Evolutionary conservation across 257 asterid genomes (phyloP).

Genomic region (Solanum dulcamara): DNA sequence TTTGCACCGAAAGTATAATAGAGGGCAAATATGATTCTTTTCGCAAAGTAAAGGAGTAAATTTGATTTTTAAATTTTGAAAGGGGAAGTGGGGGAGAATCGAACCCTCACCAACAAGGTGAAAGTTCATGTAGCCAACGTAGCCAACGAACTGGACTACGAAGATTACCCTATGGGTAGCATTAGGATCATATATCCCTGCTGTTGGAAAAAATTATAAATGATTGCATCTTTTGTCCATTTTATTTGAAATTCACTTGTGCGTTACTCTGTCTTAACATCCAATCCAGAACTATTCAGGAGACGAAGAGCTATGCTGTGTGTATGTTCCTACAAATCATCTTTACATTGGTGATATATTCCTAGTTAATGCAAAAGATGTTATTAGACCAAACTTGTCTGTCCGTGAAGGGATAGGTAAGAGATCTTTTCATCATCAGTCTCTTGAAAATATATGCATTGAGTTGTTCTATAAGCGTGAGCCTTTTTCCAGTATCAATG

Average conservation of each 20-base stretch:
- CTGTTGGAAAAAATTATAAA: background rate
- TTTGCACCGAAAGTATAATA: background rate
- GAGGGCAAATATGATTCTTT: background rate
- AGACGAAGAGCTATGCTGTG: conserved; percentile 43
- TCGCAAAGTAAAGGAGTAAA: background rate
- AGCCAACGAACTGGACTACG: background rate
- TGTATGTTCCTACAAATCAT: conserved; percentile 45
- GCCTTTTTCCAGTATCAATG: background rate
- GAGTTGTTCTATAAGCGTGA: background rate
- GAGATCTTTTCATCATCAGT: background rate
- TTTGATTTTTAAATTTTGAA: background rate
- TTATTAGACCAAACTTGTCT: conserved; percentile 41
- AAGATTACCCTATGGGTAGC: background rate
- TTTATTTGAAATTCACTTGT: background rate
- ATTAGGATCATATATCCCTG: background rate
- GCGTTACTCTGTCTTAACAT: background rate
- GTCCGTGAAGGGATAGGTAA: conserved; percentile 52
- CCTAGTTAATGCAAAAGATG: conserved; percentile 35
- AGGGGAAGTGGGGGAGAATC: background rate
- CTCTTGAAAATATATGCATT: background rate
- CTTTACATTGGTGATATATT: conserved; percentile 46
- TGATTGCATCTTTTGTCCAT: background rate
- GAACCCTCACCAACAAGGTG: background rate
- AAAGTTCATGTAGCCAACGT: background rate
- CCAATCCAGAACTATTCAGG: conserved; percentile 27